A percentile compares a stretch with the other conserved stretches of the same genome.
phyloP scores from a whole-genome alignment of 495 filamentous ascomycete genomes.

The Daldinia decipiens region DNA sequence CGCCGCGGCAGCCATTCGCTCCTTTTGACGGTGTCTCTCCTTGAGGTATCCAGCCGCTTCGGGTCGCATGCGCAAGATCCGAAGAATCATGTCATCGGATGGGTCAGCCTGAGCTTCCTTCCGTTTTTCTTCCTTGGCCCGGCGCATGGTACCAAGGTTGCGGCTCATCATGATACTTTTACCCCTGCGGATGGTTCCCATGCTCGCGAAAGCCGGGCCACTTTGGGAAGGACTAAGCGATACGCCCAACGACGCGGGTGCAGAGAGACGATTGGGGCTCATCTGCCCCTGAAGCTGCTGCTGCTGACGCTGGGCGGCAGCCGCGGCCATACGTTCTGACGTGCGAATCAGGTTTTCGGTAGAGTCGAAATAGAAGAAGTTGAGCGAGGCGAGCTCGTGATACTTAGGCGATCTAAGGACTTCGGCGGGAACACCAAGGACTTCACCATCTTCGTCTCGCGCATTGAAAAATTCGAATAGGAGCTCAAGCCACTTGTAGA shows the following conservation, averaged over 20 bases:
- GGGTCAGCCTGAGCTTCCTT: slow-evolving; percentile 96
- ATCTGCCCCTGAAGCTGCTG: slow-evolving; percentile 60
- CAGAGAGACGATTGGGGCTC: slow-evolving; percentile 71
- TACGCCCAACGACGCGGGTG: slow-evolving; percentile 68
- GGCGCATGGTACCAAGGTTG: slow-evolving; percentile 95
- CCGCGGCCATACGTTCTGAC: slow-evolving; percentile 93
- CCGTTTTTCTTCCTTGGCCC: slow-evolving; percentile 94
- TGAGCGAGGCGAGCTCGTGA: slow-evolving; percentile 92
- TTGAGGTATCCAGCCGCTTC: slow-evolving; percentile 92
- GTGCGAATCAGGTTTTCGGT: slow-evolving; percentile 92
- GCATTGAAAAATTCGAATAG: slow-evolving; percentile 97
- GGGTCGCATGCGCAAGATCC: slow-evolving; percentile 94
- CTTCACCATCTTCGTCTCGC: slow-evolving; percentile 86
- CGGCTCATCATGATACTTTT: slow-evolving; percentile 96
- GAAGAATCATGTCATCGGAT: slow-evolving; percentile 97
- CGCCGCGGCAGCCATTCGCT: slow-evolving; percentile 86
- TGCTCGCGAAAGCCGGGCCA: slow-evolving; percentile 69
- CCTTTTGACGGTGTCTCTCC: slow-evolving; percentile 92
- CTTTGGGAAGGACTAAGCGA: slow-evolving; percentile 52
- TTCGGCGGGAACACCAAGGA: slow-evolving; percentile 86
- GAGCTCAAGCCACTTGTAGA: slow-evolving; percentile 93
- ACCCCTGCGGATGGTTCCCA: slow-evolving; percentile 78
- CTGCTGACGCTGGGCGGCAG: slow-evolving; percentile 81
- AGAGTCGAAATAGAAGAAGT: slow-evolving; percentile 97
- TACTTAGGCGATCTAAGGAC: slow-evolving; percentile 97